Percentiles rank a stretch among this genome's conserved stretches.
phyloP scores from a whole-genome alignment of 257 asterid species.

The Nicotiana undulata region DNA sequence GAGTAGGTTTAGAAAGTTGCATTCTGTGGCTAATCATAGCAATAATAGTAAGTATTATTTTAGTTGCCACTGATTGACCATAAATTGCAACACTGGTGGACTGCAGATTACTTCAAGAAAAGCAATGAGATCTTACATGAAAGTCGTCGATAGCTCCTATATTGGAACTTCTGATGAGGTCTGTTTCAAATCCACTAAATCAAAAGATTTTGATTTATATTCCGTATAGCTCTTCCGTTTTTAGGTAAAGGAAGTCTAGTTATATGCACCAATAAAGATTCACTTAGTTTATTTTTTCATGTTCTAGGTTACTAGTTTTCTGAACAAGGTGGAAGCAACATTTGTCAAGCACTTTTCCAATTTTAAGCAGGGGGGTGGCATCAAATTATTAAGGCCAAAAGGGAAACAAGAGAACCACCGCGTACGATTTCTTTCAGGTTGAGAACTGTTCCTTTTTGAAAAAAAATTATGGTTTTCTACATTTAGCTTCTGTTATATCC shows the following conservation, averaged over 20 bases:
- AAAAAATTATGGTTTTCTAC: neutral
- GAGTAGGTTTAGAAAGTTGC: neutral
- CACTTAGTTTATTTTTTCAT: neutral
- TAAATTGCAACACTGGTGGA: neutral
- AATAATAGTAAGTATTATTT: neutral
- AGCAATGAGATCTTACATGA: constrained; percentile 42
- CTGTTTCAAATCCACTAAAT: neutral
- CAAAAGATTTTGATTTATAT: neutral
- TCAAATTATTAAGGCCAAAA: constrained; percentile 40
- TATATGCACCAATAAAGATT: neutral
- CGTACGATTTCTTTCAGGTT: constrained; percentile 41
- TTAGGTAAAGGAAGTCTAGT: neutral
- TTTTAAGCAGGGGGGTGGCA: constrained; percentile 41
- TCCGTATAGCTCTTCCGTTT: neutral
- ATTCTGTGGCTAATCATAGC: neutral
- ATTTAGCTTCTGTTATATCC: neutral
- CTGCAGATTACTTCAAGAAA: constrained; percentile 41
- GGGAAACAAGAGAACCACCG: constrained; percentile 35
- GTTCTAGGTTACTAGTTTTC: constrained; percentile 33
- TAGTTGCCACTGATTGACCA: neutral
- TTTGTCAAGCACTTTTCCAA: constrained; percentile 54
- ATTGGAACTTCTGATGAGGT: constrained; percentile 59
- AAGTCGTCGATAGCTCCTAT: constrained; percentile 43
- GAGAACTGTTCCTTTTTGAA: neutral
- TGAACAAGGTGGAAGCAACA: constrained; percentile 46